phyloP scores from a whole-genome alignment of 2,329 filamentous ascomycete genomes.

The Alternaria angustiovoidea region DNA sequence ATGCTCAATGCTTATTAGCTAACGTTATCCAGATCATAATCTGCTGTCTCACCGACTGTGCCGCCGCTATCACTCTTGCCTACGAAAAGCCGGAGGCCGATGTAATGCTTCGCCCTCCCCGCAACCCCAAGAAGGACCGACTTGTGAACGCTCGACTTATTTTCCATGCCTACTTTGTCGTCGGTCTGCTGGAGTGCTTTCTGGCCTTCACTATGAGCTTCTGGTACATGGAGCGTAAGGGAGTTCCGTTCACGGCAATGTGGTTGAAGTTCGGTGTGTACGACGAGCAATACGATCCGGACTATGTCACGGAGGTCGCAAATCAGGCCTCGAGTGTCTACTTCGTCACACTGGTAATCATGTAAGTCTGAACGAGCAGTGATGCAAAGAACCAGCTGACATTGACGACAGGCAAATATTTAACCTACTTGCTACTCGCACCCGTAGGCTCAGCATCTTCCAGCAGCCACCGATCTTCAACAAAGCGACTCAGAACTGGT shows the following conservation, averaged over 20 bases:
- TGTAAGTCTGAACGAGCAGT: slow-evolving; percentile 58
- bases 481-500: slow-evolving; percentile 71
- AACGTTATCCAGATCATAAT: slow-evolving; percentile 45
- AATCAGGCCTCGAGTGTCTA: slow-evolving; percentile 77
- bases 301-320: slow-evolving; percentile 56
- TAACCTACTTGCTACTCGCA: slow-evolving; percentile 75
- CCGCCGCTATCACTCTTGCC: slow-evolving; percentile 69
- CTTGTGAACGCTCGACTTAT: slow-evolving; percentile 78
- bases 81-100: slow-evolving; percentile 82
- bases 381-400: slow-evolving; percentile 9
- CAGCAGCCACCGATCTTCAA: slow-evolving; percentile 75
- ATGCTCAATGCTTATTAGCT: not conserved
- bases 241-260: slow-evolving; percentile 70
- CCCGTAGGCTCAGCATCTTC: slow-evolving; percentile 67
- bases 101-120: slow-evolving; percentile 72
- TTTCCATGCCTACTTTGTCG: slow-evolving; percentile 74
- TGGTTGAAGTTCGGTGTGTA: slow-evolving; percentile 65
- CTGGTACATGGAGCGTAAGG: slow-evolving; percentile 51
- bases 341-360: slow-evolving; percentile 81
- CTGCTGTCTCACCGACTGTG: slow-evolving; percentile 77
- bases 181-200: slow-evolving; percentile 64
- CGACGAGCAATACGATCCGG: slow-evolving; percentile 33
- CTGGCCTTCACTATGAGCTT: slow-evolving; percentile 56
- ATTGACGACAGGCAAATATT: slow-evolving; percentile 70
- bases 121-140: slow-evolving; percentile 72